Percentiles rank a stretch among this genome's conserved stretches.
phyloP scores from a whole-genome alignment of 257 asterid genomes.

The Solanum pinnatisectum region DNA sequence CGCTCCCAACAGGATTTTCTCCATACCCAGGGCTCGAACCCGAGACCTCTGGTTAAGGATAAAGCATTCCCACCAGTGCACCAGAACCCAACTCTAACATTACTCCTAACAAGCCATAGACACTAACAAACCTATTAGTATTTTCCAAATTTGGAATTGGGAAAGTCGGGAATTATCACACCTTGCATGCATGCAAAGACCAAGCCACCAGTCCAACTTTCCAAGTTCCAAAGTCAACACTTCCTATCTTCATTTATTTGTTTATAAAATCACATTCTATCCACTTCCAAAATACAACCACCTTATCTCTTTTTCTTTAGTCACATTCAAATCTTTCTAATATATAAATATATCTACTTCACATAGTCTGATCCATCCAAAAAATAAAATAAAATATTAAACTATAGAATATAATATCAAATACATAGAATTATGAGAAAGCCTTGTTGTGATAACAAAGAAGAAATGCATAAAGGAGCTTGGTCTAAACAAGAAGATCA shows the following conservation, averaged over 20 bases:
- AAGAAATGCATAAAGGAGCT: slow-evolving; percentile 5
- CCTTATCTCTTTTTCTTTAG: not conserved
- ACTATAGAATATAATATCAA: not conserved
- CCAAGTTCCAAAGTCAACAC: not conserved
- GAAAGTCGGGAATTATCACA: not conserved
- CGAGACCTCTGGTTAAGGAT: no score
- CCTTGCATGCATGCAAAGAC: not conserved
- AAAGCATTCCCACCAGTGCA: no score
- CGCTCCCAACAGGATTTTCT: no score
- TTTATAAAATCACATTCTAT: not conserved
- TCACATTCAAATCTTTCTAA: not conserved
- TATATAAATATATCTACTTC: not conserved
- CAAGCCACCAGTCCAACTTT: not conserved
- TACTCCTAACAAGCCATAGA: not conserved
- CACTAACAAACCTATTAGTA: not conserved
- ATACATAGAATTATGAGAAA: slow-evolving; percentile 5
- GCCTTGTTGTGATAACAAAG: not conserved
- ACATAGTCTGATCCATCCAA: not conserved
- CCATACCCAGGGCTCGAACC: no score
- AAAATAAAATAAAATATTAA: not conserved
- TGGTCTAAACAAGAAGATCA: slow-evolving; percentile 21
- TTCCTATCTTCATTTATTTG: not conserved
- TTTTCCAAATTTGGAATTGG: not conserved
- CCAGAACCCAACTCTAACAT: not conserved
- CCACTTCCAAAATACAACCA: not conserved